phyloP scores from a whole-genome alignment of 805 yeast genomes.

The Brettanomyces bruxellensis region DNA sequence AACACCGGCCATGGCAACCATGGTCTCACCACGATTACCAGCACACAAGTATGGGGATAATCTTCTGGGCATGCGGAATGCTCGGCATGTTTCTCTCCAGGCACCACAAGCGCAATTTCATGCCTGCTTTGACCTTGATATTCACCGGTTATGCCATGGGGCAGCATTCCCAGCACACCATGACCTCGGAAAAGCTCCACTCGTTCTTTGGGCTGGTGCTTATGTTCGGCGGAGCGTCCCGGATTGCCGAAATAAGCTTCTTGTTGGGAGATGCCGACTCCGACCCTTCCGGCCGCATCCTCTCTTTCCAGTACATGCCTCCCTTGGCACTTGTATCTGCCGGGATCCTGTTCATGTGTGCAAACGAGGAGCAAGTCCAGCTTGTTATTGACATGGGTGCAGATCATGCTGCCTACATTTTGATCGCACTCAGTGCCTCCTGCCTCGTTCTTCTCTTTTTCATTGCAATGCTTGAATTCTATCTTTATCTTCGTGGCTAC shows the following conservation, averaged over 20 bases:
- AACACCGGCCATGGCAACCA: slow-evolving; percentile 83
- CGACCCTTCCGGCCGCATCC: slow-evolving; percentile 34
- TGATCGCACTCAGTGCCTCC: slow-evolving; percentile 65
- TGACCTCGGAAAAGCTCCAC: slow-evolving; percentile 80
- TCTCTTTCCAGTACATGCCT: slow-evolving; percentile 79
- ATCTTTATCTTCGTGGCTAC: slow-evolving; percentile 24
- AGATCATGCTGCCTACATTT: slow-evolving; percentile 76
- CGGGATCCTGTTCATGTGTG: slow-evolving; percentile 84
- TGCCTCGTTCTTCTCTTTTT: slow-evolving; percentile 64
- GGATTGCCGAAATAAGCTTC: slow-evolving; percentile 75
- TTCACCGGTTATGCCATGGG: slow-evolving; percentile 95
- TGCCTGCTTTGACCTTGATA: slow-evolving; percentile 75
- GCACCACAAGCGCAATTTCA: slow-evolving; percentile 56
- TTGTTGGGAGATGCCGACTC: slow-evolving; percentile 53
- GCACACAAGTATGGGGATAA: slow-evolving; percentile 92
- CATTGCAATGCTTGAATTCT: slow-evolving; percentile 48
- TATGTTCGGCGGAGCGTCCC: slow-evolving; percentile 65
- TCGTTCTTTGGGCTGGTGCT: slow-evolving; percentile 75
- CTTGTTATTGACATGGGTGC: slow-evolving; percentile 68
- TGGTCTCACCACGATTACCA: slow-evolving; percentile 94
- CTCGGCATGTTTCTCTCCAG: slow-evolving; percentile 72
- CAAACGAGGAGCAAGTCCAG: slow-evolving; percentile 79
- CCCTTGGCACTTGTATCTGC: slow-evolving; percentile 70
- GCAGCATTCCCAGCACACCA: slow-evolving; percentile 70
- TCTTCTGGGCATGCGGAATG: slow-evolving; percentile 94